Evolutionary conservation across 768 basidiomycete genomes (phyloP).

Genomic region (Tricholomella constricta): DNA sequence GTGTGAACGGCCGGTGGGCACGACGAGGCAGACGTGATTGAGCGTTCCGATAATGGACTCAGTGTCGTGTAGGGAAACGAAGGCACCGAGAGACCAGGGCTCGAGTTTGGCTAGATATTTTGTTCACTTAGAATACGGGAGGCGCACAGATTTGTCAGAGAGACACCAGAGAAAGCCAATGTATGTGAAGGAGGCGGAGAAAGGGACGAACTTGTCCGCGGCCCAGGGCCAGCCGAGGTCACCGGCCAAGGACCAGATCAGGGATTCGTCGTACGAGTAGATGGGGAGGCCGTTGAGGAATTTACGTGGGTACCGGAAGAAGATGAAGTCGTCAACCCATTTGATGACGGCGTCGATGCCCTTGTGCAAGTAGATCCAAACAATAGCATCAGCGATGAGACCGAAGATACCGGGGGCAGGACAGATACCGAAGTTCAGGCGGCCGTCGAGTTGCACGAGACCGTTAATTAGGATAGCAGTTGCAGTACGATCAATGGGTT

Average conservation of each 20-base stretch:
- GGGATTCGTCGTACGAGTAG: not conserved
- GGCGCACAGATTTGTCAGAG: not conserved
- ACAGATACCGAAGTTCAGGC: too few species aligned
- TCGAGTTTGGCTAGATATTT: conserved; percentile 18
- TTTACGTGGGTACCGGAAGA: not conserved
- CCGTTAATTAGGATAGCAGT: not conserved
- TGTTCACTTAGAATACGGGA: not conserved
- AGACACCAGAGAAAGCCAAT: not conserved
- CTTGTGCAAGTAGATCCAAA: too few species aligned
- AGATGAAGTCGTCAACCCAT: not conserved
- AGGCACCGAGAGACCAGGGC: conserved; percentile 13
- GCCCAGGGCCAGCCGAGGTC: conserved; percentile 4
- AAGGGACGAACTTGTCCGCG: not conserved
- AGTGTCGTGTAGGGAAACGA: conserved; percentile 18
- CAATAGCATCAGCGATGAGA: not conserved
- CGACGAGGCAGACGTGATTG: conserved; percentile 34
- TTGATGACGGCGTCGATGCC: too few species aligned
- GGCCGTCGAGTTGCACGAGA: not conserved
- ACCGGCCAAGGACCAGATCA: not conserved
- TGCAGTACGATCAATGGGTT: not conserved
- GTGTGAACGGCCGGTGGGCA: conserved; percentile 29
- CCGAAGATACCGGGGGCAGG: not conserved
- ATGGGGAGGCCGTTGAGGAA: not conserved
- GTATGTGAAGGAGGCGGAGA: not conserved
- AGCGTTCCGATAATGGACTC: conserved; percentile 35